Percentiles rank a stretch among this genome's conserved stretches.
These are phyloP conservation scores for Raffaelea ambrosiae DNA, from an alignment of 2,329 filamentous ascomycete genomes.

Conservation along the genomic window DNA sequence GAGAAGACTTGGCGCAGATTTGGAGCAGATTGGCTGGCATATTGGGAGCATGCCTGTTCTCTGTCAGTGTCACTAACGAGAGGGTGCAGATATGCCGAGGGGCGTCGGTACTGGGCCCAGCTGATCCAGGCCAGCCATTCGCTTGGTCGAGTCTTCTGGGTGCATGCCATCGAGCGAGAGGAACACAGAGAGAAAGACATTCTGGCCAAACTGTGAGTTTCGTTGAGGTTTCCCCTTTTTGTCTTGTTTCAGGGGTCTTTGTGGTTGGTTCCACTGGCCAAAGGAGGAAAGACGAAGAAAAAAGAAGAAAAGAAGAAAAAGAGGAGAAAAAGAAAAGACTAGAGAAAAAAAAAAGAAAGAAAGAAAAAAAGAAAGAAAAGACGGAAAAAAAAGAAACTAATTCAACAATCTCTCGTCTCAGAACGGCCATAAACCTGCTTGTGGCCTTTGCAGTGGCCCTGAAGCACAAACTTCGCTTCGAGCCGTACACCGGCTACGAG, in stretches of 20 bases:
- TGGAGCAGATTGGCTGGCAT: background rate
- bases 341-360: too few relatives aligned
- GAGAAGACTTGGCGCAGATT: constrained; percentile 11
- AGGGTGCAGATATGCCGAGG: constrained; percentile 34
- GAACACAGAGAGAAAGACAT: constrained; percentile 53
- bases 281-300: too few relatives aligned
- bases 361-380: too few relatives aligned
- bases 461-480: constrained; percentile 67
- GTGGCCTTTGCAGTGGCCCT: constrained; percentile 59
- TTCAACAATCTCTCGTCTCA: constrained; percentile 4
- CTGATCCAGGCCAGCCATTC: constrained; percentile 55
- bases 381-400: too few relatives aligned
- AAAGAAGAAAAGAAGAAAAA: background rate
- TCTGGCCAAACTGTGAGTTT: constrained; percentile 47
- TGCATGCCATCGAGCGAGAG: constrained; percentile 60
- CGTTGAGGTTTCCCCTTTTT: background rate
- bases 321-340: constrained; percentile 3
- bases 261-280: background rate
- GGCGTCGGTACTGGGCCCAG: constrained; percentile 48
- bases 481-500: constrained; percentile 61
- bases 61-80: background rate
- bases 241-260: background rate
- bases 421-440: constrained; percentile 58
- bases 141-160: constrained; percentile 73
- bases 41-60: too few relatives aligned